phyloP scores from a whole-genome alignment of 2,329 filamentous ascomycete genomes.

The Iodosphaeria phyllophila region DNA sequence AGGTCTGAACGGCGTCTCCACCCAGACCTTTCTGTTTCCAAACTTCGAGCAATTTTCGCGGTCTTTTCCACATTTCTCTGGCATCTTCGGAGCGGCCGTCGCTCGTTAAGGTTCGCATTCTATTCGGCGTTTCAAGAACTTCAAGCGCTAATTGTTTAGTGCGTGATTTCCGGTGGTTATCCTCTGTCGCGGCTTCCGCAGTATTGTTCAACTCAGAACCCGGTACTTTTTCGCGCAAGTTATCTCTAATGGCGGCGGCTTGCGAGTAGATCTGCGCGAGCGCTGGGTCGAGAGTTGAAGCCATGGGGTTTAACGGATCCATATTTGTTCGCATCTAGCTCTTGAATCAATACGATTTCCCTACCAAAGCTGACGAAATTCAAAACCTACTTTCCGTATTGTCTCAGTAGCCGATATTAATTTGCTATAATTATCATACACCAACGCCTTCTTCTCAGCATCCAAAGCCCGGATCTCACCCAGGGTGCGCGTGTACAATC shows the following conservation, averaged over 20 bases:
- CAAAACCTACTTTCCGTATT: slow-evolving; percentile 47
- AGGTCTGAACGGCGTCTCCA: slow-evolving; percentile 31
- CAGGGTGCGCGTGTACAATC: slow-evolving; percentile 51
- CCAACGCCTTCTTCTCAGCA: slow-evolving; percentile 88
- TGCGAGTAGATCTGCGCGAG: slow-evolving; percentile 56
- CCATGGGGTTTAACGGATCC: slow-evolving; percentile 60
- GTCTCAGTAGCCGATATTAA: slow-evolving; percentile 93
- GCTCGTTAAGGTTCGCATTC: slow-evolving; percentile 35
- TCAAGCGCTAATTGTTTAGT: slow-evolving; percentile 40
- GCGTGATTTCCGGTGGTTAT: slow-evolving; percentile 15
- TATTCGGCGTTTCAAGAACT: slow-evolving; percentile 40
- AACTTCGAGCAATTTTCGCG: slow-evolving; percentile 26
- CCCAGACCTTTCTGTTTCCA: slow-evolving; percentile 38
- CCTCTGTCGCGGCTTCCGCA: slow-evolving; percentile 16
- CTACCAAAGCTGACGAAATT: neutral
- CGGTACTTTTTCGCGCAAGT: slow-evolving; percentile 27
- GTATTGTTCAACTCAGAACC: slow-evolving; percentile 22
- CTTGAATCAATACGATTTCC: neutral
- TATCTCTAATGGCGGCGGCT: slow-evolving; percentile 33
- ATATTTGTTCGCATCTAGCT: slow-evolving; percentile 57
- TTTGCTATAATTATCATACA: slow-evolving; percentile 98
- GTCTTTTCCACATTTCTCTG: slow-evolving; percentile 33
- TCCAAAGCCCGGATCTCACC: slow-evolving; percentile 78
- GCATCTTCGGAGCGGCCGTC: slow-evolving; percentile 45
- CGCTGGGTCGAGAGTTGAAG: slow-evolving; percentile 52